Evolutionary conservation across 1,284 basidiomycete species (phyloP).

Genomic region (Coniferiporia weirii): DNA sequence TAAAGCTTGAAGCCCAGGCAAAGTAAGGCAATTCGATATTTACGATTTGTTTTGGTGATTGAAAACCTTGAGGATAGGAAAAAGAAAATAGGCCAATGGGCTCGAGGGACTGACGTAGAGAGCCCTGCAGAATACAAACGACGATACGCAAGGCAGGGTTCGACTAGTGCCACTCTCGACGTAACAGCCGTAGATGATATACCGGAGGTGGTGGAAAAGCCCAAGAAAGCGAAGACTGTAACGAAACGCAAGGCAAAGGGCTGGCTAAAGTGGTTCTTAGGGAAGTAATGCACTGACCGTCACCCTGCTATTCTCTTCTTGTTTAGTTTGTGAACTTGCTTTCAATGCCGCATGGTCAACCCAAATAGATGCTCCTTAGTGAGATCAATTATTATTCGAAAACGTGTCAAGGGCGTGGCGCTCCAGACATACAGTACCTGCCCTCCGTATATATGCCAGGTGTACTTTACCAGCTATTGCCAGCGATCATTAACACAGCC

Average conservation of each 20-base stretch:
- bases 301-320: too few species aligned
- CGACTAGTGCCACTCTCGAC: not conserved
- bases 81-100: conserved; percentile 70
- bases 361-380: too few species aligned
- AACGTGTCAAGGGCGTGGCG: too few species aligned
- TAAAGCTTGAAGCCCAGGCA: conserved; percentile 56
- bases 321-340: too few species aligned
- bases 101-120: conserved; percentile 50
- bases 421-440: too few species aligned
- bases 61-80: conserved; percentile 31
- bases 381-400: too few species aligned
- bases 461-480: not conserved
- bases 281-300: too few species aligned
- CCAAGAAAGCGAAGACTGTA: too few species aligned
- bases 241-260: too few species aligned
- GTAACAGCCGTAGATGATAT: not conserved
- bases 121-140: conserved; percentile 78
- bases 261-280: too few species aligned
- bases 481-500: not conserved
- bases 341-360: too few species aligned
- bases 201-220: not conserved
- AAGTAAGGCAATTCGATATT: conserved; percentile 42
- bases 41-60: not conserved
- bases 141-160: conserved; percentile 32
- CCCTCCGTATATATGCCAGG: not conserved